These are phyloP conservation scores for Urochloa ruziziensis DNA, from an alignment of 176 grass and related monocot species.

Conservation along the genomic window DNA sequence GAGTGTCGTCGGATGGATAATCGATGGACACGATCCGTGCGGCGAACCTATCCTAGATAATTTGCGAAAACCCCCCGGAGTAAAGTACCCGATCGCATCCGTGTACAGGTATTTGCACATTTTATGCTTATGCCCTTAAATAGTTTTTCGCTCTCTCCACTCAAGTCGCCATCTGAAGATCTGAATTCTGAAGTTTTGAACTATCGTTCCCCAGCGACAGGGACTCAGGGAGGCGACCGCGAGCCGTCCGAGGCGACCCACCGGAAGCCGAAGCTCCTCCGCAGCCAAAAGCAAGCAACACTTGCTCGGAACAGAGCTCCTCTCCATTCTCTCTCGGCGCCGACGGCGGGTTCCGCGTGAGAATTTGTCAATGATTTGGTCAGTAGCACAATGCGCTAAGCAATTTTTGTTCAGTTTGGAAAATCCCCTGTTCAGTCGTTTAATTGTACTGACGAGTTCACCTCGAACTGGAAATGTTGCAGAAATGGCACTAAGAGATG, in stretches of 20 bases:
- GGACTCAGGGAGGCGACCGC: no score
- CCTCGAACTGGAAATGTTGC: background rate
- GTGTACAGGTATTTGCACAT: background rate
- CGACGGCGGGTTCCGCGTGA: no score
- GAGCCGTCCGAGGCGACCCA: no score
- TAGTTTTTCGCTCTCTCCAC: no score
- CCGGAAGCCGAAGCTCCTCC: no score
- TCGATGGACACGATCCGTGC: background rate
- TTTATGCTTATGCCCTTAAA: background rate
- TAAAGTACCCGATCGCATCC: background rate
- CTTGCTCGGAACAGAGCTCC: no score
- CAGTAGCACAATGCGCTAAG: background rate
- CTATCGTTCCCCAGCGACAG: no score
- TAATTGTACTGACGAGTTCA: background rate
- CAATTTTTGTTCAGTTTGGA: background rate
- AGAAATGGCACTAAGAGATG: background rate
- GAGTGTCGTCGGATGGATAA: background rate
- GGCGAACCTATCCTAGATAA: background rate
- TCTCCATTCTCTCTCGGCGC: no score
- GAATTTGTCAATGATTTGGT: no score
- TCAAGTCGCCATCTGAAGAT: no score
- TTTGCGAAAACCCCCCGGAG: background rate
- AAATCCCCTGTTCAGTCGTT: background rate
- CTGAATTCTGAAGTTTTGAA: no score
- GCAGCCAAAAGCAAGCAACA: no score